A percentile compares a stretch with the other conserved stretches of the same genome.
These are phyloP conservation scores for Bruguiera hainesii DNA, from an alignment of 441 rosid species.

Conservation along the genomic window DNA sequence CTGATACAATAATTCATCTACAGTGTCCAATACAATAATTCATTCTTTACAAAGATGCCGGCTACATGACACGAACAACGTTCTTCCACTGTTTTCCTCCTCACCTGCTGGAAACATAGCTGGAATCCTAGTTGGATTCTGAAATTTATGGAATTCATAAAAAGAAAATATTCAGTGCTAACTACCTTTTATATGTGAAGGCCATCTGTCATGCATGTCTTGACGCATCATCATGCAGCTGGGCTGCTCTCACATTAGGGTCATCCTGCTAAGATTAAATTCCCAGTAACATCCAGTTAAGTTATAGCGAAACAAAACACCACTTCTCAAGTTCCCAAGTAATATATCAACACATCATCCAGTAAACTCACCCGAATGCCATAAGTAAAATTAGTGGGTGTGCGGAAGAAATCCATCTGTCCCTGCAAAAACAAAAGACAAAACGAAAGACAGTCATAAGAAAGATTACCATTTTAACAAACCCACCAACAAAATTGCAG, in stretches of 20 bases:
- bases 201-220: slow-evolving; percentile 49
- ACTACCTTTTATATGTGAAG: slow-evolving; percentile 10
- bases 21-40: slow-evolving; percentile 12
- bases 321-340: slow-evolving; percentile 2
- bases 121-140: neutral
- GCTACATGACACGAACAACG: slow-evolving; percentile 7
- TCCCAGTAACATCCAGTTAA: slow-evolving; percentile 3
- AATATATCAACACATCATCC: neutral
- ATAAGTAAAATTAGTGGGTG: slow-evolving; percentile 48
- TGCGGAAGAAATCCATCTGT: slow-evolving; percentile 74
- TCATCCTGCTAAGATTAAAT: slow-evolving; percentile 51
- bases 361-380: slow-evolving; percentile 60
- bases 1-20: slow-evolving; percentile 20
- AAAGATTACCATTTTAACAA: slow-evolving; percentile 7
- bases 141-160: neutral
- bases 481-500: neutral
- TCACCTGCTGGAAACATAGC: neutral
- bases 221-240: slow-evolving; percentile 68
- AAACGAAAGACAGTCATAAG: neutral
- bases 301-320: neutral
- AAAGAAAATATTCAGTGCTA: neutral
- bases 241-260: slow-evolving; percentile 70
- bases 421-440: slow-evolving; percentile 38
- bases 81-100: neutral
- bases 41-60: slow-evolving; percentile 24